Conservation (phyloP, 2,329 filamentous ascomycete genomes). For the Neonectria sp. region DNA sequence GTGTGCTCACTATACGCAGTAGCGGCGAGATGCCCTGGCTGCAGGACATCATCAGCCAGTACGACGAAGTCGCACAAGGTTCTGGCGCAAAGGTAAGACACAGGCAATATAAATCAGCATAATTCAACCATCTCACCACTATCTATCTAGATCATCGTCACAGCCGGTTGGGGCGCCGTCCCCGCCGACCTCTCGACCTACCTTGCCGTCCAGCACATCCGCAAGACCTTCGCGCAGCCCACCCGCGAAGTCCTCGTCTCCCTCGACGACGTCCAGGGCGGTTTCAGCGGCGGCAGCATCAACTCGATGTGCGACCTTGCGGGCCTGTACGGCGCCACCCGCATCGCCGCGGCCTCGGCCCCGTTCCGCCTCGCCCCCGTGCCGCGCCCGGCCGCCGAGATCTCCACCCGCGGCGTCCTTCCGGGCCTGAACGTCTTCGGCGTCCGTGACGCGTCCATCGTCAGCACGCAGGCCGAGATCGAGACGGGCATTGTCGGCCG, state of each 20-base stretch:
- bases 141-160: constrained; percentile 35
- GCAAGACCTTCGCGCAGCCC: constrained; percentile 19
- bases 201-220: constrained; percentile 32
- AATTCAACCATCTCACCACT: neutral
- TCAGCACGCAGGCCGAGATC: constrained; percentile 32
- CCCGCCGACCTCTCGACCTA: constrained; percentile 38
- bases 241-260: constrained; percentile 33
- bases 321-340: neutral
- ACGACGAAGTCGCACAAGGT: constrained; percentile 26
- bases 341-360: constrained; percentile 12
- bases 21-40: constrained; percentile 41
- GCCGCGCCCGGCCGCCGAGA: neutral
- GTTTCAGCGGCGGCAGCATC: constrained; percentile 40
- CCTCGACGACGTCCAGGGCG: constrained; percentile 29
- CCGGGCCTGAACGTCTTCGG: constrained; percentile 11
- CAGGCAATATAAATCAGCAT: neutral
- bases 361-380: constrained; percentile 10
- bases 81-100: constrained; percentile 29
- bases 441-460: constrained; percentile 23
- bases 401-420: constrained; percentile 2
- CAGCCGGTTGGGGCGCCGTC: constrained; percentile 38
- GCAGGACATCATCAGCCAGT: constrained; percentile 27
- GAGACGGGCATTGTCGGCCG: constrained; percentile 37
- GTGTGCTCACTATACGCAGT: constrained; percentile 9
- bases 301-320: constrained; percentile 33